phyloP scores from a whole-genome alignment of 1,139 yeast genomes.

The Chernovozyma sophiae-reginae region DNA sequence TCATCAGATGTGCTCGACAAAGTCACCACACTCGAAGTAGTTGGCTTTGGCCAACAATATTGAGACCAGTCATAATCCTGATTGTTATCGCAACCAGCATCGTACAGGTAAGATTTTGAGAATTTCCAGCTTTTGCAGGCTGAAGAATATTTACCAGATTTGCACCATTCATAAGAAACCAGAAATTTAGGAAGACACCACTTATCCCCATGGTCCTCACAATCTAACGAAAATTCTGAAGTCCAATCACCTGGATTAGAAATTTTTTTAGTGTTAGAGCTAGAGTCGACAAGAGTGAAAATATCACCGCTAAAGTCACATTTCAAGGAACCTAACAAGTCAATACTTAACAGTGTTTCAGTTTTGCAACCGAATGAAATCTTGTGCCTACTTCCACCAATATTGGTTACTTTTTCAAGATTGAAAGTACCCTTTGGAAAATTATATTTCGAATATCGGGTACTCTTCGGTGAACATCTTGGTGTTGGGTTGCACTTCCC shows the following conservation, averaged over 20 bases:
- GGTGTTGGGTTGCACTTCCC: constrained; percentile 2
- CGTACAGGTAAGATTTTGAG: constrained; percentile 2
- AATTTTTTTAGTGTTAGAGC: not conserved
- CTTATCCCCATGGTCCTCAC: constrained; percentile 4
- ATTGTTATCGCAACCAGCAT: constrained; percentile 1
- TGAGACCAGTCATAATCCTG: constrained; percentile 4
- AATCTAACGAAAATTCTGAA: constrained; percentile 1
- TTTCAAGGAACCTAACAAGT: constrained; percentile 1
- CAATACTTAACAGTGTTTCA: not conserved
- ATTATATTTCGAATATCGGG: not conserved
- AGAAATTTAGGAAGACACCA: not conserved
- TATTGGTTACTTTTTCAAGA: not conserved
- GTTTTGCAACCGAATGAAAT: constrained; percentile 1
- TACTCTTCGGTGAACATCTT: not conserved
- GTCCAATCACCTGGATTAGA: not conserved
- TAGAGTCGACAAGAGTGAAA: not conserved
- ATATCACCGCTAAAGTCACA: not conserved
- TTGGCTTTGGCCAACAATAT: constrained; percentile 7
- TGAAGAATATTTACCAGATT: not conserved
- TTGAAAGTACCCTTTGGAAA: not conserved
- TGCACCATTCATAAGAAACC: constrained; percentile 1
- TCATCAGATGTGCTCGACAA: not conserved
- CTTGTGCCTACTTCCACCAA: constrained; percentile 1
- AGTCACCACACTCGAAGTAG: too few species aligned
- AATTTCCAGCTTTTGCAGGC: not conserved